Conservation (phyloP, 2,329 filamentous ascomycete genomes). For the Stachybotrys chartarum region DNA sequence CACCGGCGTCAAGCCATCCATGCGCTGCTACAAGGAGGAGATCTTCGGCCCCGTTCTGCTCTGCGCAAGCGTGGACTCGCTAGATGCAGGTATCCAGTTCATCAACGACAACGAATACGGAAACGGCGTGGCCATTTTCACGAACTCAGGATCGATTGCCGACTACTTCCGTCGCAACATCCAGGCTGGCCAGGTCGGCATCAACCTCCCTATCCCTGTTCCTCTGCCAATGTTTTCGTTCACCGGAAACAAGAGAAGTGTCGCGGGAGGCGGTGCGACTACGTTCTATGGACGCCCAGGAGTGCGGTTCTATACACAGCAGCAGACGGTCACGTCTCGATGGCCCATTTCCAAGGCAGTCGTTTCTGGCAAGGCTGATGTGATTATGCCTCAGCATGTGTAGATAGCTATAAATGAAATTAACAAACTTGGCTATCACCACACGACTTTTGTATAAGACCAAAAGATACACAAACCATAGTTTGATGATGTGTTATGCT, state of each 20-base stretch:
- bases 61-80: constrained; percentile 63
- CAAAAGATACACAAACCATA: too few relatives aligned
- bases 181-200: constrained; percentile 71
- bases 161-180: constrained; percentile 67
- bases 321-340: constrained; percentile 85
- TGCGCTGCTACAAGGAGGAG: constrained; percentile 74
- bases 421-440: not conserved
- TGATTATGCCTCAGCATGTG: constrained; percentile 53
- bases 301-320: constrained; percentile 82
- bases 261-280: constrained; percentile 79
- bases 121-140: constrained; percentile 75
- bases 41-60: constrained; percentile 77
- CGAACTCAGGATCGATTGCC: constrained; percentile 62
- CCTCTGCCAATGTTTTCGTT: constrained; percentile 61
- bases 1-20: constrained; percentile 63
- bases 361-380: constrained; percentile 55
- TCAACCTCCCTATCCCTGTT: constrained; percentile 68
- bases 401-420: not conserved
- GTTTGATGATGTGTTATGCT: too few relatives aligned
- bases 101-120: constrained; percentile 79
- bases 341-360: constrained; percentile 64
- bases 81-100: constrained; percentile 68
- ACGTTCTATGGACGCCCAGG: constrained; percentile 90
- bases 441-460: too few relatives aligned
- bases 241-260: constrained; percentile 69